phyloP scores from a whole-genome alignment of 2,329 filamentous ascomycete species.

The Cladophialophora immunda region DNA sequence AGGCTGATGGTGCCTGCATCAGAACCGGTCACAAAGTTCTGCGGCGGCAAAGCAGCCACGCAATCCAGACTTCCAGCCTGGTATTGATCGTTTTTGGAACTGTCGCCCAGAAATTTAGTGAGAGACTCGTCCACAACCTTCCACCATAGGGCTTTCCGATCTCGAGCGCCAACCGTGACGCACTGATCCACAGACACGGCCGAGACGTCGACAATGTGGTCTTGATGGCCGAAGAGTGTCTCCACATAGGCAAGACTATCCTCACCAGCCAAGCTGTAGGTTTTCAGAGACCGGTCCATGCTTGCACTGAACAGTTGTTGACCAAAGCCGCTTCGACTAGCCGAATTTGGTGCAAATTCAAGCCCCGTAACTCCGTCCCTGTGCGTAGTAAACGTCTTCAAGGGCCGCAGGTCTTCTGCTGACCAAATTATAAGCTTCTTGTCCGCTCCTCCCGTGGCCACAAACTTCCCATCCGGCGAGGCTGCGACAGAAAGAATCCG shows the following conservation, averaged over 20 bases:
- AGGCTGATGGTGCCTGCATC: conserved; percentile 88
- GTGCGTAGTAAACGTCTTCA: conserved; percentile 90
- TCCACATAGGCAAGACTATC: conserved; percentile 94
- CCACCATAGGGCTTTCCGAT: conserved; percentile 92
- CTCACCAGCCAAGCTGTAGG: conserved; percentile 75
- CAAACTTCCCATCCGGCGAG: conserved; percentile 86
- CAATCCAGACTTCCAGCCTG: conserved; percentile 89
- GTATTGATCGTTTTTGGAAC: conserved; percentile 59
- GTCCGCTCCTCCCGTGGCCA: conserved; percentile 89
- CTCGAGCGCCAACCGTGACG: conserved; percentile 86
- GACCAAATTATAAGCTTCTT: conserved; percentile 88
- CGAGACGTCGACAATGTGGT: conserved; percentile 84
- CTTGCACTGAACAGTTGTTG: conserved; percentile 94
- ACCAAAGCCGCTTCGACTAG: conserved; percentile 55
- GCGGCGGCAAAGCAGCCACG: conserved; percentile 86
- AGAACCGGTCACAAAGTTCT: conserved; percentile 91
- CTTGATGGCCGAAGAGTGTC: conserved; percentile 95
- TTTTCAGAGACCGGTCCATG: conserved; percentile 91
- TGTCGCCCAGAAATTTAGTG: conserved; percentile 88
- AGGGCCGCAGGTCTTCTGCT: conserved; percentile 76
- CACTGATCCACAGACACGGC: conserved; percentile 87
- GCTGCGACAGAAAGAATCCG: conserved; percentile 85
- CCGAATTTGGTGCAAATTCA: conserved; percentile 81
- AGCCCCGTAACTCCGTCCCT: conserved; percentile 85
- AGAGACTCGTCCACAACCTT: conserved; percentile 96